Base-by-base conservation (phyloP, 139 green algal species). In the Chlorella ohadii region DNA sequence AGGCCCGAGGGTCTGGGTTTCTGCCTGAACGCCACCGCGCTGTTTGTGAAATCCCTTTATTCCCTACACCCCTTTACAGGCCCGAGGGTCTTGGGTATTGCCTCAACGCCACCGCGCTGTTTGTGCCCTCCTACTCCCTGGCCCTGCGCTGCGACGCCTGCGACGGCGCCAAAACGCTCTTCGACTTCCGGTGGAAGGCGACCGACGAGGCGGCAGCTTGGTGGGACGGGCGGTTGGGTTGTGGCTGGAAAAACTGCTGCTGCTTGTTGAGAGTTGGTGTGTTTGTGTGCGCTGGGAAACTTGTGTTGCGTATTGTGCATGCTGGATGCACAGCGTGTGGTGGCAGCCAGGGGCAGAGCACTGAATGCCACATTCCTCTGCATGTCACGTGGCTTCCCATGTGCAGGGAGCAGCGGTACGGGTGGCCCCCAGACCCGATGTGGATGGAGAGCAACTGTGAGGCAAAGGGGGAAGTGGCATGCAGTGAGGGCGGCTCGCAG, bases 371-470 rank as follows among this genome's bases (percentile, higher is more conserved):
- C 44, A 51, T 51, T 31, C 20, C 1, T 9, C 33, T 5, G 33
- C 33, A 28, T 44, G 66, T 13, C 28, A 12, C 66, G 16, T 72
- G 31, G 9, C 31, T 33, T 1, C 28, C 66, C 66, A 6, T 12
- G 17, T 55, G 72, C 82, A 86, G 85, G 93, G 87, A 91, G 65
- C 17, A 4, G 28, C 31, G 56, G 67, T 71, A 86, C 65, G 81
- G 57, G 31, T 96, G 93, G 93, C 93, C 93, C 0, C 6, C 56
- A 0, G 93, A 96, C 56, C 87, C 89, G 1, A 72, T 93, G 64
- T 96, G 92, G 93, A 85, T 86, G 4, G 93, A 96, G 81, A 94
- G 88, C 82, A 92, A 94, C 79, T 96, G 93, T 59, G 51, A 59
- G 51, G 11, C 51, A 23, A 22, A 13, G 51, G 51, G 51, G 2